A percentile compares a stretch with the other conserved stretches of the same genome.
phyloP scores from a whole-genome alignment of 1,284 basidiomycete species.

The Taiwanofungus camphoratus region DNA sequence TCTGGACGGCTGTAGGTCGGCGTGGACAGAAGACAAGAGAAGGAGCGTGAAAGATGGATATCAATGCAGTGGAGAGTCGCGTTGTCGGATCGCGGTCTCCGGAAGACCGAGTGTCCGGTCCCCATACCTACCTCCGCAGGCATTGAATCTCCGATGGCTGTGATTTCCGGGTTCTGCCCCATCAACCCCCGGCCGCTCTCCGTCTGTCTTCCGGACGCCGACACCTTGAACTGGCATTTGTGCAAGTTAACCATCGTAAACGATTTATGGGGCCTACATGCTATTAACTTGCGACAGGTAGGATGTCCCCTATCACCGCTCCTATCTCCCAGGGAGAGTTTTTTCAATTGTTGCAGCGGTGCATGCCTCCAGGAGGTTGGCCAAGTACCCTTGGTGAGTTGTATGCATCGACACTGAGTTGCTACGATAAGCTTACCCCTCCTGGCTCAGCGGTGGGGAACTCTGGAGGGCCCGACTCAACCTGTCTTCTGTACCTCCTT shows the following conservation, averaged over 20 bases:
- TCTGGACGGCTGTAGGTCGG: constrained; percentile 10
- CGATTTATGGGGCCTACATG: too few species aligned
- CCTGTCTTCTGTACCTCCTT: constrained; percentile 68
- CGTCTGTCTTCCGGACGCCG: too few species aligned
- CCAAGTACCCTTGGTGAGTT: constrained; percentile 17
- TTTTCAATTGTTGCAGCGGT: constrained; percentile 23
- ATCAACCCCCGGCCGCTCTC: neutral
- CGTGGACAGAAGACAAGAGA: constrained; percentile 16
- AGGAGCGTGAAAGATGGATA: constrained; percentile 8
- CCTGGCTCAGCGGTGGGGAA: constrained; percentile 54
- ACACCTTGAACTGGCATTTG: too few species aligned
- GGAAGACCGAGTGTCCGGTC: too few species aligned
- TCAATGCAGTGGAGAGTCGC: constrained; percentile 1
- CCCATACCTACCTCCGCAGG: too few species aligned
- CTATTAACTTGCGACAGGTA: too few species aligned
- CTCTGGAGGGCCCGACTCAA: constrained; percentile 77
- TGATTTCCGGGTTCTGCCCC: too few species aligned
- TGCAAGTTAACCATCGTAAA: too few species aligned
- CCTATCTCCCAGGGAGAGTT: constrained; percentile 25
- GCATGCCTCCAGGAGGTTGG: constrained; percentile 29
- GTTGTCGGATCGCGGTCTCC: too few species aligned
- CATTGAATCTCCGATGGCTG: too few species aligned
- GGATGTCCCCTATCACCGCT: too few species aligned
- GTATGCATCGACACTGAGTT: neutral
- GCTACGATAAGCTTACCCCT: neutral